phyloP scores from a whole-genome alignment of 208 protist species.

The Zelonia costaricensis region DNA sequence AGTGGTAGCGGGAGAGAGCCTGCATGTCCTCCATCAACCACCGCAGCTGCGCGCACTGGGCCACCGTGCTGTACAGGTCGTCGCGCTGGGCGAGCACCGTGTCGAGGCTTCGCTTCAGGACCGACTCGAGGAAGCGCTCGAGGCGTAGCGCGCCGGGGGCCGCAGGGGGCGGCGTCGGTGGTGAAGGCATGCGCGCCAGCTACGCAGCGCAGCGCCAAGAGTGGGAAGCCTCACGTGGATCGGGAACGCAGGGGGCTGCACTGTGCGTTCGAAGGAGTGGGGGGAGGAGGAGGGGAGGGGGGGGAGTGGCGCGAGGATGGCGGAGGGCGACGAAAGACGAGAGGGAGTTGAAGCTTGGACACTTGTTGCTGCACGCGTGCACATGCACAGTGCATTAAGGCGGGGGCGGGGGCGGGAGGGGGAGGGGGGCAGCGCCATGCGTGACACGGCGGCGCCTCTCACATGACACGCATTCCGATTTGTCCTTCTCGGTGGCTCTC shows the following conservation, averaged over 20 bases:
- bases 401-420: too few relatives aligned
- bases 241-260: too few relatives aligned
- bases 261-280: neutral
- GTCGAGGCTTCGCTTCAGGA: slow-evolving; percentile 53
- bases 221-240: too few relatives aligned
- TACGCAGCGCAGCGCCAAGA: neutral
- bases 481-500: too few relatives aligned
- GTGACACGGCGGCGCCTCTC: too few relatives aligned
- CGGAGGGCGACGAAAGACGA: too few relatives aligned
- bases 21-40: slow-evolving; percentile 73
- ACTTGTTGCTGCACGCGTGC: too few relatives aligned
- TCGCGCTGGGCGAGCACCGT: slow-evolving; percentile 59
- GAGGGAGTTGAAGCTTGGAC: too few relatives aligned
- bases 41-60: slow-evolving; percentile 69
- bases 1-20: slow-evolving; percentile 43
- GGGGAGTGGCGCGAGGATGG: too few relatives aligned
- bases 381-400: too few relatives aligned
- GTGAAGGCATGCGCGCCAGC: neutral
- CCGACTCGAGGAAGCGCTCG: slow-evolving; percentile 67
- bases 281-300: neutral
- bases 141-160: slow-evolving; percentile 48
- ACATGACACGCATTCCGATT: too few relatives aligned
- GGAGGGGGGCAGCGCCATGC: too few relatives aligned
- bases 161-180: slow-evolving; percentile 4
- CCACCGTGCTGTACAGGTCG: slow-evolving; percentile 43